Evolutionary conservation across 129 eudicot genomes (phyloP).

Genomic region (Erigeron canadensis): DNA sequence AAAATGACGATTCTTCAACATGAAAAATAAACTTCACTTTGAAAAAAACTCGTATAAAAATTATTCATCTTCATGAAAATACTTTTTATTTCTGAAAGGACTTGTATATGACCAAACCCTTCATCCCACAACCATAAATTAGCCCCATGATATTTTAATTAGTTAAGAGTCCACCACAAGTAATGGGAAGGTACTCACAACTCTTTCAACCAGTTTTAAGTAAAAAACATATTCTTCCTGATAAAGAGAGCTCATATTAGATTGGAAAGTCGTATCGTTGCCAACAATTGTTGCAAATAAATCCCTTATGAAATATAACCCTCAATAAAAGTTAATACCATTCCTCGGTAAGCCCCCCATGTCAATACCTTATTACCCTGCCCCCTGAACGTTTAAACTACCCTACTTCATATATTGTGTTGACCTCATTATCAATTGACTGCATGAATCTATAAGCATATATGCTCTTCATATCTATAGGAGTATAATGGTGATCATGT

Average conservation of each 20-base stretch:
- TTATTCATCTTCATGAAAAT: neutral
- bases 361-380: constrained; percentile 98
- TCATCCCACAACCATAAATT: neutral
- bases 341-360: constrained; percentile 99
- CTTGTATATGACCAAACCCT: neutral
- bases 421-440: constrained; percentile 87
- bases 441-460: constrained; percentile 93
- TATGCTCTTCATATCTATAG: constrained; percentile 95
- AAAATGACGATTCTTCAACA: too few species aligned
- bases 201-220: constrained; percentile 97
- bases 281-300: constrained; percentile 92
- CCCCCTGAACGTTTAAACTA: constrained; percentile 87
- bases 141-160: neutral
- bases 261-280: constrained; percentile 92
- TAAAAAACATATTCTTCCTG: constrained; percentile 97
- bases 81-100: too few species aligned
- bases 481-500: constrained; percentile 94
- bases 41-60: too few species aligned
- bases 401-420: constrained; percentile 88
- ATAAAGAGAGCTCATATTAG: constrained; percentile 93
- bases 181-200: constrained; percentile 53
- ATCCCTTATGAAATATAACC: constrained; percentile 91
- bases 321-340: constrained; percentile 95
- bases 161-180: neutral
- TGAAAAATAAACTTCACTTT: too few species aligned